These are phyloP conservation scores for Salix suchowensis DNA, from an alignment of 345 rosid species.

Conservation along the genomic window DNA sequence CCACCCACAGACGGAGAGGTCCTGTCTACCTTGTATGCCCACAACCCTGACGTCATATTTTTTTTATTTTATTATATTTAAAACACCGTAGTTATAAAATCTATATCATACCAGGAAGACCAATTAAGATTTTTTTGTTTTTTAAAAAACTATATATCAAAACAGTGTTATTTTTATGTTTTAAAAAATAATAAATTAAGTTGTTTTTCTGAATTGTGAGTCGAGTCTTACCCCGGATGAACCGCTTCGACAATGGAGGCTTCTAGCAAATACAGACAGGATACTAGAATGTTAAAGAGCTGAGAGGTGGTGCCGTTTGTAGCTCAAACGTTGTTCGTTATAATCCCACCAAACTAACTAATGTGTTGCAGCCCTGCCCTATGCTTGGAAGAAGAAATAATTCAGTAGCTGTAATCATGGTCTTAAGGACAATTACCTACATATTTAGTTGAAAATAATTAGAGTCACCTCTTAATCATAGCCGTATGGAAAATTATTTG, in stretches of 20 bases:
- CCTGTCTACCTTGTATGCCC: neutral
- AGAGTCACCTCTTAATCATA: neutral
- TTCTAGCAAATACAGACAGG: too few relatives aligned
- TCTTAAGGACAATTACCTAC: neutral
- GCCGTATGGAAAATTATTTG: neutral
- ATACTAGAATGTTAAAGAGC: neutral
- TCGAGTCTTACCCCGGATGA: too few relatives aligned
- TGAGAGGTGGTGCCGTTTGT: neutral
- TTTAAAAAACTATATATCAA: too few relatives aligned
- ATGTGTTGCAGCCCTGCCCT: neutral
- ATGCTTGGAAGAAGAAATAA: neutral
- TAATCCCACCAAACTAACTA: neutral
- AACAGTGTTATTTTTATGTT: too few relatives aligned
- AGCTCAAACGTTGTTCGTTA: neutral
- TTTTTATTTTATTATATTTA: neutral
- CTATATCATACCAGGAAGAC: too few relatives aligned
- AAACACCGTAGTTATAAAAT: too few relatives aligned
- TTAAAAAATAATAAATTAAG: too few relatives aligned
- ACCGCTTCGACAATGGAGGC: too few relatives aligned
- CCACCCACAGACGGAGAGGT: neutral
- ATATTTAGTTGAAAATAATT: neutral
- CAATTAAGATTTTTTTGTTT: too few relatives aligned
- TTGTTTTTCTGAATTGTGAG: too few relatives aligned
- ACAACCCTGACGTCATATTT: neutral
- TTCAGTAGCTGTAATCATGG: constrained; percentile 2